Conservation (phyloP, 371 early-diverging fungal species). For the Syncephalastrum monosporum region DNA sequence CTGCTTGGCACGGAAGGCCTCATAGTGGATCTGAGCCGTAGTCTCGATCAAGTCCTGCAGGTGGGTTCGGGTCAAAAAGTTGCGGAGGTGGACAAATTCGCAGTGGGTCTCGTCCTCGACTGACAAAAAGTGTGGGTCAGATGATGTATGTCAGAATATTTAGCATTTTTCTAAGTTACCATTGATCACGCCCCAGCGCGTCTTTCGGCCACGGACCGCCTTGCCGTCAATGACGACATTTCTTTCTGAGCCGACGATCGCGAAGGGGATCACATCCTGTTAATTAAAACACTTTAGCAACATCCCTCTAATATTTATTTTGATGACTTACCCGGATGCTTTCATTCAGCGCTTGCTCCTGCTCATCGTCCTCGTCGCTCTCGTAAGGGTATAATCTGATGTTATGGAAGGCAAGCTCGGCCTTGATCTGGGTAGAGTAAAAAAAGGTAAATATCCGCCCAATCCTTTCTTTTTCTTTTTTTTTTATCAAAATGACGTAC, state of each 20-base stretch:
- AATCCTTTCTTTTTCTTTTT: too few relatives aligned
- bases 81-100: conserved; percentile 79
- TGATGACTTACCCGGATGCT: conserved; percentile 53
- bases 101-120: conserved; percentile 70
- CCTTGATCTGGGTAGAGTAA: conserved; percentile 57
- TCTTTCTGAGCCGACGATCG: conserved; percentile 83
- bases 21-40: conserved; percentile 82
- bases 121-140: conserved; percentile 3
- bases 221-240: conserved; percentile 81
- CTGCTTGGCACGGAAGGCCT: conserved; percentile 85
- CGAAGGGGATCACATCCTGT: conserved; percentile 78
- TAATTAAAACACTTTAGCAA: neutral
- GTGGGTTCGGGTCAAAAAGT: conserved; percentile 82
- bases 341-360: conserved; percentile 71
- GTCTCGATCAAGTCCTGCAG: conserved; percentile 83
- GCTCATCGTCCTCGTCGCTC: conserved; percentile 79
- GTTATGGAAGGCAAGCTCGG: conserved; percentile 88
- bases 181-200: conserved; percentile 68
- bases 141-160: neutral
- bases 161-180: conserved; percentile 31
- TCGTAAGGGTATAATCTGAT: conserved; percentile 85
- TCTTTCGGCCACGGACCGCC: conserved; percentile 69
- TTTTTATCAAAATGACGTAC: conserved; percentile 25
- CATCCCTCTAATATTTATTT: neutral
- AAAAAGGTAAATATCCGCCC: neutral